Evolutionary conservation across 164 flowering plant species (phyloP).

Genomic region (Vitis amurensis): DNA sequence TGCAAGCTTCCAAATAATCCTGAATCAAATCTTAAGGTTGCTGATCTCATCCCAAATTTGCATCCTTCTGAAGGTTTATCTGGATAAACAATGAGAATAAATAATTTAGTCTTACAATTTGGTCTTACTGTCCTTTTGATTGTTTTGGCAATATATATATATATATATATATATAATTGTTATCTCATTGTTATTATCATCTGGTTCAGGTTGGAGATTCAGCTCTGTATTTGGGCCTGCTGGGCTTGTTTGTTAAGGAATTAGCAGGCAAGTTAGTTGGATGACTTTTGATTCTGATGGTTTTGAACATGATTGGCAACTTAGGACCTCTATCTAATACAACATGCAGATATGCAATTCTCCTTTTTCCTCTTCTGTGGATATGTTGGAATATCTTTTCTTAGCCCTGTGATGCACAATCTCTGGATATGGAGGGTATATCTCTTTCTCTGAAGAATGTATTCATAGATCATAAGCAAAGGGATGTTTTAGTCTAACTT

Average conservation of each 20-base stretch:
- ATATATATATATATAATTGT: neutral
- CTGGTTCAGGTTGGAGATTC: slow-evolving; percentile 80
- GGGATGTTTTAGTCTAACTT: neutral
- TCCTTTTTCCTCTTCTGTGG: slow-evolving; percentile 93
- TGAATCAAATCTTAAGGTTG: too few species aligned
- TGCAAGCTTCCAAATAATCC: too few species aligned
- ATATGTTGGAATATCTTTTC: slow-evolving; percentile 80
- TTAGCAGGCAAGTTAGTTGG: slow-evolving; percentile 64
- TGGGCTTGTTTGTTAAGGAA: slow-evolving; percentile 79
- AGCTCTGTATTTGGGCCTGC: slow-evolving; percentile 78
- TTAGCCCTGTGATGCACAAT: slow-evolving; percentile 98
- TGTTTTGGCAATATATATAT: too few species aligned
- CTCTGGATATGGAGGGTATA: slow-evolving; percentile 98
- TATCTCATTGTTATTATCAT: slow-evolving; percentile 7
- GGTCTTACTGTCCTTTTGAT: too few species aligned
- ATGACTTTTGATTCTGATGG: slow-evolving; percentile 5
- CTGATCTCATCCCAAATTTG: too few species aligned
- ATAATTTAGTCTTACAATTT: too few species aligned
- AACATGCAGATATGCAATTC: slow-evolving; percentile 77
- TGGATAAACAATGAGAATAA: too few species aligned
- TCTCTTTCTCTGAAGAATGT: slow-evolving; percentile 13
- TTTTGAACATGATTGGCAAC: slow-evolving; percentile 6
- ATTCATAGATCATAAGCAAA: too few species aligned
- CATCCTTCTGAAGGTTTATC: too few species aligned
- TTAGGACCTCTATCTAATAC: slow-evolving; percentile 6